These are phyloP conservation scores for Aspergillus pseudoterreus DNA, from an alignment of 2,329 filamentous ascomycete genomes.

Conservation along the genomic window DNA sequence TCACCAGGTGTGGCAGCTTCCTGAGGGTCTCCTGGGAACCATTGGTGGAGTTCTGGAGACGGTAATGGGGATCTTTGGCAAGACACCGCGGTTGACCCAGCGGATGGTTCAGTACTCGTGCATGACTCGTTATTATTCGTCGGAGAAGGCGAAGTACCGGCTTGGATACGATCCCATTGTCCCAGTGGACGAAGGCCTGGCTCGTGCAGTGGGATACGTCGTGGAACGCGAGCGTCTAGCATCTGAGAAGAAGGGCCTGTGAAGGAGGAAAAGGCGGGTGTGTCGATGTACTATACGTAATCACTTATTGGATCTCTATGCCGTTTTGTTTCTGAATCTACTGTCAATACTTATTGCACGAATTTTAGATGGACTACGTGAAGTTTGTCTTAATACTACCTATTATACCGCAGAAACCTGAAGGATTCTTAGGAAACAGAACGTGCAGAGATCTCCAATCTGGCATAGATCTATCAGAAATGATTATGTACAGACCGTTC, in stretches of 20 bases:
- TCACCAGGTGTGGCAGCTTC: slow-evolving; percentile 38
- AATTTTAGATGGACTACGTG: not conserved
- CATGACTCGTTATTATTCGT: slow-evolving; percentile 48
- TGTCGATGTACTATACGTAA: slow-evolving; percentile 15
- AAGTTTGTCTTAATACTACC: not conserved
- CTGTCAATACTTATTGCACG: slow-evolving; percentile 8
- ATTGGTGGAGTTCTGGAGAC: slow-evolving; percentile 42
- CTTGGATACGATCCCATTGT: slow-evolving; percentile 46
- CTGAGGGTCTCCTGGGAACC: slow-evolving; percentile 36
- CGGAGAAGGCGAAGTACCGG: slow-evolving; percentile 44
- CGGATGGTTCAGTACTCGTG: slow-evolving; percentile 46
- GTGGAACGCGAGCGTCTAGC: slow-evolving; percentile 30
- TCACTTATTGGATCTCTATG: not conserved
- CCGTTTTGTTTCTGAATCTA: not conserved
- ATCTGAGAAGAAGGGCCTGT: slow-evolving; percentile 40
- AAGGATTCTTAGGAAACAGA: not conserved
- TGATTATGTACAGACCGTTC: not conserved
- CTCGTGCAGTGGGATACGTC: slow-evolving; percentile 43
- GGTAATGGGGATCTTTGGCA: slow-evolving; percentile 41
- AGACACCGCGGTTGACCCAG: slow-evolving; percentile 44
- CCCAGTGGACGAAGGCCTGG: slow-evolving; percentile 44
- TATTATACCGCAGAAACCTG: not conserved
- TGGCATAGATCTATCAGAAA: no score
- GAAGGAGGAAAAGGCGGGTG: slow-evolving; percentile 10
- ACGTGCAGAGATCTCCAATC: no score